Evolutionary conservation across 1,284 basidiomycete genomes (phyloP), one percentile per base, ranked within the genome.

Genomic region (Rhodofomes roseus): DNA sequence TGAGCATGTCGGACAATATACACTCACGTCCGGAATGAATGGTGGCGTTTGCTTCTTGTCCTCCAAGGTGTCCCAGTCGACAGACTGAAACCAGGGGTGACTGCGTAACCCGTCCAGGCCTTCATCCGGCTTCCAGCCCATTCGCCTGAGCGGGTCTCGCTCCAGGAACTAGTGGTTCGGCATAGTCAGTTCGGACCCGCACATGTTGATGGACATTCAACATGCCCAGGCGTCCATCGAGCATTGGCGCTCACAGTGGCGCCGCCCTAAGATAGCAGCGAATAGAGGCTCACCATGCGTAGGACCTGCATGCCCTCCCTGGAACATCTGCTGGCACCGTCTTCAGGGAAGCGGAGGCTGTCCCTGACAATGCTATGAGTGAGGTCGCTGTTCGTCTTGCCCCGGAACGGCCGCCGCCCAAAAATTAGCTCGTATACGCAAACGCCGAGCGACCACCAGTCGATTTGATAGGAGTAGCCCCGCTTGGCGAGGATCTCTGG

Each of bases 381-480:
- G 40, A 98, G 79, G 63, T 93, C 92, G 61, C 83, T 87, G 73
- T 97, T 97, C 39, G 95, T 94, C 70, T 92, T 88, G 12, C 95
- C 95, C 53, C 94, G 82, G 80, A 96, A 98, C 0, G 95, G 95
- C 55, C 95, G 83, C 61, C 92, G 89, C 37, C 93, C 94, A 70
- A 96, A 97, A 36, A 96, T 80, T 18, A 97, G 84, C 72, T 98
- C 95, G 73, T 92, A 97, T 44, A 91, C 89, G 69, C 93, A 91
- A 57, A 98, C 92, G 29, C 95, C 95, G 1, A 98, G 83, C 20
- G 93, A 96, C 95, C 95, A 98, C 91, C 93, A 97, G 74, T 98
- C 95, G 65, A 97, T 94, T 27, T 89, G 87, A 66, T 89, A 93
- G 1, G 92, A 93, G 73, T 97, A 98, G 29, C 89, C 90, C 59